Percentiles rank a stretch among this genome's conserved stretches.
These are phyloP conservation scores for Starmerella gropengiesseri DNA, from an alignment of 805 yeast species.

Conservation along the genomic window DNA sequence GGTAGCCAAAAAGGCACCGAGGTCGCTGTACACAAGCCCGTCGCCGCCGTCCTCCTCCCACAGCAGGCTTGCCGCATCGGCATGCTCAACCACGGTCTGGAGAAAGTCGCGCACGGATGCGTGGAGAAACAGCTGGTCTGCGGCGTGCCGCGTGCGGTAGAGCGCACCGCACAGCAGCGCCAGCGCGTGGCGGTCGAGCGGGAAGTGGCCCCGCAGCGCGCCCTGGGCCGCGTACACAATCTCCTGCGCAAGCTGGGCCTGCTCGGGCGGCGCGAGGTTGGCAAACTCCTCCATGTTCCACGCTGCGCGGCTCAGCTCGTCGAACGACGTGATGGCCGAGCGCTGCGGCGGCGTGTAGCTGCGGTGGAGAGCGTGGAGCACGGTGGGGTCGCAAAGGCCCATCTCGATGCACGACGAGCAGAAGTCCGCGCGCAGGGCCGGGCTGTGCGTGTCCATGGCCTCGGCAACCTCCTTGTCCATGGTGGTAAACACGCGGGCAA, in stretches of 20 bases:
- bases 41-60: conserved; percentile 16
- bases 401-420: conserved; percentile 20
- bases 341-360: conserved; percentile 14
- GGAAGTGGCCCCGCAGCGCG: not conserved
- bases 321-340: not conserved
- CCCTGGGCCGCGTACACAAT: conserved; percentile 11
- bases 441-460: conserved; percentile 16
- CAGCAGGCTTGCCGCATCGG: conserved; percentile 13
- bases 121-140: conserved; percentile 38
- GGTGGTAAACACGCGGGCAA: conserved; percentile 23
- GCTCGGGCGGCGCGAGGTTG: conserved; percentile 9
- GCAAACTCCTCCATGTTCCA: conserved; percentile 2
- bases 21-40: conserved; percentile 14
- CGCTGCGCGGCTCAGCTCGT: not conserved
- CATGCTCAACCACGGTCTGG: conserved; percentile 38
- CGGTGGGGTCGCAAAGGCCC: conserved; percentile 23
- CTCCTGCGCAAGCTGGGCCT: conserved; percentile 12
- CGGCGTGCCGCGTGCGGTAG: conserved; percentile 34
- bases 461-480: conserved; percentile 24
- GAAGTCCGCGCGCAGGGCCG: conserved; percentile 17
- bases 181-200: conserved; percentile 10
- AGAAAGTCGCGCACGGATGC: conserved; percentile 37
- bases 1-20: conserved; percentile 10
- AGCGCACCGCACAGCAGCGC: conserved; percentile 39
- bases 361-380: conserved; percentile 21